A percentile compares a stretch with the other conserved stretches of the same genome.
phyloP scores from a whole-genome alignment of 768 basidiomycete species.

The Paxillus ammoniavirescens region DNA sequence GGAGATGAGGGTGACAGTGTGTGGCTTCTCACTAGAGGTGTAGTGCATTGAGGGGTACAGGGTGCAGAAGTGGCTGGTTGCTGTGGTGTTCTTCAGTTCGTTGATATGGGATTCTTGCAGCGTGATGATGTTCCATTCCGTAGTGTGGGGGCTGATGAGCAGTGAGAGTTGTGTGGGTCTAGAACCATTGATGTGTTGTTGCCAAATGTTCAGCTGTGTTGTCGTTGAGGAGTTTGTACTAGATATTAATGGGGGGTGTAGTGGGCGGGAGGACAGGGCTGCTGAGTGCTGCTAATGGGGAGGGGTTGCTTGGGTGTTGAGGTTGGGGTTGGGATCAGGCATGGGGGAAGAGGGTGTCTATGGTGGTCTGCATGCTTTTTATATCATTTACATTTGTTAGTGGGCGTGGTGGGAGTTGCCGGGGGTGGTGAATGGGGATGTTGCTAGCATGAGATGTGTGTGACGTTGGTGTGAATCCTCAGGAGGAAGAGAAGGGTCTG shows the following conservation, averaged over 20 bases:
- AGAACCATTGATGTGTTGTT: slow-evolving; percentile 9
- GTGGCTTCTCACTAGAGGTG: background rate
- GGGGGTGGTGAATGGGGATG: too few species aligned
- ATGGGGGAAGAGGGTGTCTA: too few species aligned
- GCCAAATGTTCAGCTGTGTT: slow-evolving; percentile 1
- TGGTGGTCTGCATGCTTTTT: too few species aligned
- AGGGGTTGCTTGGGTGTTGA: too few species aligned
- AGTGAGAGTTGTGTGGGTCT: background rate
- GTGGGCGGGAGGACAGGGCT: too few species aligned
- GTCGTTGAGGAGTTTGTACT: background rate
- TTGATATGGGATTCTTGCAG: slow-evolving; percentile 41
- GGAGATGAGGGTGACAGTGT: slow-evolving; percentile 13
- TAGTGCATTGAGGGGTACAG: slow-evolving; percentile 21
- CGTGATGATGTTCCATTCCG: slow-evolving; percentile 31
- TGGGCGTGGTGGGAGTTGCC: too few species aligned
- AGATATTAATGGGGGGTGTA: background rate
- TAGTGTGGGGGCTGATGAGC: background rate
- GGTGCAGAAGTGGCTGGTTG: slow-evolving; percentile 7
- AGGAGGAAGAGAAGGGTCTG: too few species aligned
- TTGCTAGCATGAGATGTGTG: too few species aligned
- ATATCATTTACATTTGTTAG: too few species aligned
- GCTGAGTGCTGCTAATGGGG: too few species aligned
- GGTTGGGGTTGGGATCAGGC: too few species aligned
- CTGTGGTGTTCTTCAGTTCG: slow-evolving; percentile 10
- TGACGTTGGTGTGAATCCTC: too few species aligned